These are phyloP conservation scores for Bonia amplexicaulis DNA, from an alignment of 176 grass and related monocot genomes.

Conservation along the genomic window DNA sequence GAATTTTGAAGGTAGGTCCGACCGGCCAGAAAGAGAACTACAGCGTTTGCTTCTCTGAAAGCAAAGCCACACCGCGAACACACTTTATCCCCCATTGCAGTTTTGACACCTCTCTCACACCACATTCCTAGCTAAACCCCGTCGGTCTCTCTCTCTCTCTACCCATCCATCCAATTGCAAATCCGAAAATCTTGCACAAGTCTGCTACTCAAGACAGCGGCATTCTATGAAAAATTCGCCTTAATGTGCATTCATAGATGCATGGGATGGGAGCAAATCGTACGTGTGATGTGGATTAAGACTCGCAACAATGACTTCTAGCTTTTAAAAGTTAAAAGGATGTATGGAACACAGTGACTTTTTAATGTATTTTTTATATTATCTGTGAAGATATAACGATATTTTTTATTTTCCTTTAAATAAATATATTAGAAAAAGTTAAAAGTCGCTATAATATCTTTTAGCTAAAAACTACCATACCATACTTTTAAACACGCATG, in stretches of 20 bases:
- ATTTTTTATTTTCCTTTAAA: too few relatives aligned
- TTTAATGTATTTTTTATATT: too few relatives aligned
- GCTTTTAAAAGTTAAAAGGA: too few relatives aligned
- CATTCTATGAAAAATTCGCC: neutral
- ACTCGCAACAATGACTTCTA: too few relatives aligned
- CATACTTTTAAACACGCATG: too few relatives aligned
- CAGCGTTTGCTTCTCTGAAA: neutral
- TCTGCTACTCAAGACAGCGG: neutral
- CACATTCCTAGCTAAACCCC: neutral
- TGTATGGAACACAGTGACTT: too few relatives aligned
- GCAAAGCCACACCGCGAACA: neutral
- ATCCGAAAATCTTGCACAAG: neutral
- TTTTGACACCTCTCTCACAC: conserved; percentile 16
- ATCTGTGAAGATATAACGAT: too few relatives aligned
- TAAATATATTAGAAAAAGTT: too few relatives aligned
- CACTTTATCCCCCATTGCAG: neutral
- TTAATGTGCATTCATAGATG: neutral
- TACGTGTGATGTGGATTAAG: neutral
- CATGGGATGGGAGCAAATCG: neutral
- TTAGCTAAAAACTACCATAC: too few relatives aligned
- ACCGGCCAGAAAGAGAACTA: neutral
- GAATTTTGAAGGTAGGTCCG: neutral
- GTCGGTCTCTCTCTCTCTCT: neutral
- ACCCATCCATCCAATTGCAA: neutral
- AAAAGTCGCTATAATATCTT: too few relatives aligned